Percentiles rank a stretch among this genome's conserved stretches.
phyloP scores from a whole-genome alignment of 2,329 filamentous ascomycete genomes.

The Pseudocercospora macadamiae region DNA sequence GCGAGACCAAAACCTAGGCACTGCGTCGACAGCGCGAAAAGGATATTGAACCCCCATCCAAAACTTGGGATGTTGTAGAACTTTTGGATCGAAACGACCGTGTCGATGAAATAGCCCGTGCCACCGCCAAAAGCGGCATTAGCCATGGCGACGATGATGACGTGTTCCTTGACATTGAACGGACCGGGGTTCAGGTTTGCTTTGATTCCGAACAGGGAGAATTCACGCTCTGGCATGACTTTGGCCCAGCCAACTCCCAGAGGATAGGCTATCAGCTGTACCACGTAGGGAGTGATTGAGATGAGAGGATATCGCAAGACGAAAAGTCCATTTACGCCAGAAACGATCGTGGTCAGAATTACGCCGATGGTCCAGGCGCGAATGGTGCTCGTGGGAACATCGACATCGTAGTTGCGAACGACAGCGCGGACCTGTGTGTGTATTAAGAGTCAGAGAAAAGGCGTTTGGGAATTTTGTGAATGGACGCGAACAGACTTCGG shows the following conservation, averaged over 20 bases:
- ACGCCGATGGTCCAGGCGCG: constrained; percentile 67
- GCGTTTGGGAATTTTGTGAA: not conserved
- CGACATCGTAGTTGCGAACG: constrained; percentile 66
- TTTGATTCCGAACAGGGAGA: constrained; percentile 59
- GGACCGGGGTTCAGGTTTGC: constrained; percentile 51
- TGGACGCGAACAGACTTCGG: constrained; percentile 61
- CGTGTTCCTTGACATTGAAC: constrained; percentile 47
- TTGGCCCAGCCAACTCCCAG: constrained; percentile 71
- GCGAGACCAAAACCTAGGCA: constrained; percentile 86
- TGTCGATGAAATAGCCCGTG: constrained; percentile 32
- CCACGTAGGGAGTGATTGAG: constrained; percentile 84
- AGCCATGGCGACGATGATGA: constrained; percentile 39
- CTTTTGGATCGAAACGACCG: constrained; percentile 46
- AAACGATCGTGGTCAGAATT: constrained; percentile 64
- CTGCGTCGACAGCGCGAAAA: constrained; percentile 85
- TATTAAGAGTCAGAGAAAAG: not conserved
- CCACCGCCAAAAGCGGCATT: constrained; percentile 55
- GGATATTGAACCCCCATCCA: constrained; percentile 74
- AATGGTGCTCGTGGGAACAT: constrained; percentile 66
- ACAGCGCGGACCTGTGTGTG: constrained; percentile 54
- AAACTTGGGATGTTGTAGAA: constrained; percentile 75
- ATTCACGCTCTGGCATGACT: constrained; percentile 48
- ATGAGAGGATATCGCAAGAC: constrained; percentile 87
- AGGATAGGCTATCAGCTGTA: constrained; percentile 79
- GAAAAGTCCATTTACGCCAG: constrained; percentile 75